phyloP scores from a whole-genome alignment of 2,329 filamentous ascomycete species.

The Huntiella bhutanensis region DNA sequence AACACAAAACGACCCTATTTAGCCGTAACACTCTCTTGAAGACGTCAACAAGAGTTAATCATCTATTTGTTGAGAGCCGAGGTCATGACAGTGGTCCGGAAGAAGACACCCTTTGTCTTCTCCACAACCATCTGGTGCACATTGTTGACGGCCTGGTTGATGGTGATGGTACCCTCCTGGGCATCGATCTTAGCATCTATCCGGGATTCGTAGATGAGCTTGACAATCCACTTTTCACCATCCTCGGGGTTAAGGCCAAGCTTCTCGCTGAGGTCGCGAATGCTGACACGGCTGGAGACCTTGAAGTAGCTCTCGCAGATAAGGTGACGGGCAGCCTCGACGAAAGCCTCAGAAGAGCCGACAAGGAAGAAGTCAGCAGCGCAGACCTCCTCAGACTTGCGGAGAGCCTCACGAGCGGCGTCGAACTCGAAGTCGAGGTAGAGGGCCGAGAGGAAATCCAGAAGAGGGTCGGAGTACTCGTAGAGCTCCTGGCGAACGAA shows the following conservation, averaged over 20 bases:
- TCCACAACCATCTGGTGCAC: constrained; percentile 99
- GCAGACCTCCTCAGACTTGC: constrained; percentile 75
- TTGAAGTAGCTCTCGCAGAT: constrained; percentile 99
- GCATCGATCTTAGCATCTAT: constrained; percentile 99
- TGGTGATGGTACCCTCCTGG: constrained; percentile 93
- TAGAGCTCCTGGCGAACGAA: constrained; percentile 95
- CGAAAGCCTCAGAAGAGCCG: constrained; percentile 66
- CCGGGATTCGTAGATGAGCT: constrained; percentile 91
- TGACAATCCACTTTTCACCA: constrained; percentile 99
- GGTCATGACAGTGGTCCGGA: constrained; percentile 86
- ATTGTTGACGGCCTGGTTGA: constrained; percentile 97
- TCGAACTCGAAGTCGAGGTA: constrained; percentile 81
- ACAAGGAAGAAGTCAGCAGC: constrained; percentile 91
- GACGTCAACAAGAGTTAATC: not conserved
- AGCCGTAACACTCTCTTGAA: not conserved
- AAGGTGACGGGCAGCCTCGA: constrained; percentile 83
- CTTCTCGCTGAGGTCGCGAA: constrained; percentile 84
- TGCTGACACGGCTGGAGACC: constrained; percentile 97
- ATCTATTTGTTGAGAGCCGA: constrained; percentile 38
- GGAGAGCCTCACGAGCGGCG: constrained; percentile 77
- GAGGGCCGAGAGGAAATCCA: constrained; percentile 86
- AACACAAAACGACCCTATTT: not conserved
- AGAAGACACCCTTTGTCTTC: constrained; percentile 96
- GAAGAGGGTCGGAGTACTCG: constrained; percentile 92
- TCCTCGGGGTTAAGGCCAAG: constrained; percentile 84